Evolutionary conservation across 1,284 basidiomycete genomes (phyloP), one percentile per base, ranked within the genome.

Genomic region (Sanghuangporus baumii): DNA sequence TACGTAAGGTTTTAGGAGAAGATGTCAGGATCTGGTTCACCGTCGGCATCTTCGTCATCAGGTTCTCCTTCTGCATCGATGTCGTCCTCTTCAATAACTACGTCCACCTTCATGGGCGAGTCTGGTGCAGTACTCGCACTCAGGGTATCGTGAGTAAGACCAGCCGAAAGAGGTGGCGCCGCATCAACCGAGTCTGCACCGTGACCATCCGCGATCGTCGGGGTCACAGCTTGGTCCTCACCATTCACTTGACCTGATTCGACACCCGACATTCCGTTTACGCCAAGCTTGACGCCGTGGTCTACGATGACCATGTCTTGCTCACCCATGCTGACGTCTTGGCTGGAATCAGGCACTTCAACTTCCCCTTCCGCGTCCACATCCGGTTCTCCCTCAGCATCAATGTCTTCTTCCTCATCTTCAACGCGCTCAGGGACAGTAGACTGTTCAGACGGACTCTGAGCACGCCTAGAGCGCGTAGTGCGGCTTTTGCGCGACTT

Each of bases 381-480:
- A 52, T 74, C 74, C 9, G 74, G 64, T 68, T 77, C 76, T 55
- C 76, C 77, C 56, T 79, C 79, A 54, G 75, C 76, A 62, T 81
- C 79, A 12, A 73, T 37, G 31, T 60, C 62, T 9, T 7, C 54
- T 60, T 66, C 55, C 64, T 63, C 60, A 66, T 66, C 36, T 40
- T 14, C 51, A 34, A 37, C 46, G 46, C 52, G 23, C n/a, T 38
- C 40, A 46, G 69, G 34, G 64, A 56, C 38, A 63, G 63, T n/a
- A n/a, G 40, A 34, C 26, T 36, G 43, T 20, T 56, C 54, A 41
- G 60, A 50, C 16, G 54, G 34, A 50, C 20, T 56, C 36, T 37
- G 46, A 11, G 20, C 37, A 11, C 41, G 52, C 18, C 41, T 34
- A 12, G 38, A 26, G 51, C 55, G 60, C 31, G 54, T 20, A 16